Evolutionary conservation across 192 early-diverging fungal genomes (phyloP).

Genomic region (Coemansia furcata): DNA sequence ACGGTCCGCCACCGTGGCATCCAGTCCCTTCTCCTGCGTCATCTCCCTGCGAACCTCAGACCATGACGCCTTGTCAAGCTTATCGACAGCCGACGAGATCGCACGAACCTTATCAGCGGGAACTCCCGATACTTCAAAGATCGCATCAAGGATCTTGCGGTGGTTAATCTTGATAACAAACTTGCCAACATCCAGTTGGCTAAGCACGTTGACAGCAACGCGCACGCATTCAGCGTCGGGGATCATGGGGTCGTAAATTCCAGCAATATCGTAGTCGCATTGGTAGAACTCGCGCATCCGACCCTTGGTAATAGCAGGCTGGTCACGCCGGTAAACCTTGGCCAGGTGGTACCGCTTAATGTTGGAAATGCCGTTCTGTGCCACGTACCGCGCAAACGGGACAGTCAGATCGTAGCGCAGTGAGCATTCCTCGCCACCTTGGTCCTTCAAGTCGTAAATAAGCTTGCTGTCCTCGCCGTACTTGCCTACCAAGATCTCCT

Average conservation of each 20-base stretch:
- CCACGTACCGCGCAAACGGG: slow-evolving; percentile 94
- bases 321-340: slow-evolving; percentile 97
- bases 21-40: slow-evolving; percentile 89
- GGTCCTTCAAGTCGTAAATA: slow-evolving; percentile 96
- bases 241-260: slow-evolving; percentile 93
- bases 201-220: slow-evolving; percentile 80
- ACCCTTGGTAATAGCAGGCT: slow-evolving; percentile 97
- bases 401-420: slow-evolving; percentile 97
- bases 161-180: slow-evolving; percentile 97
- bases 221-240: slow-evolving; percentile 89
- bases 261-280: slow-evolving; percentile 99
- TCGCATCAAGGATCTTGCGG: slow-evolving; percentile 95
- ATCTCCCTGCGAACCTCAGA: slow-evolving; percentile 92
- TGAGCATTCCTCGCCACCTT: slow-evolving; percentile 94
- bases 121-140: slow-evolving; percentile 96
- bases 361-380: slow-evolving; percentile 83
- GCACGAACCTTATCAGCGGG: slow-evolving; percentile 81
- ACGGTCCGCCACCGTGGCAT: slow-evolving; percentile 72
- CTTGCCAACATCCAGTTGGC: slow-evolving; percentile 75
- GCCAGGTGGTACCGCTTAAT: slow-evolving; percentile 98
- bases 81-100: slow-evolving; percentile 97
- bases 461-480: slow-evolving; percentile 99
- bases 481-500: slow-evolving; percentile 94
- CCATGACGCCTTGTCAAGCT: slow-evolving; percentile 97
- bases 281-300: slow-evolving; percentile 99